phyloP scores from a whole-genome alignment of 805 yeast species.

The Kurtzmaniella cleridarum region DNA sequence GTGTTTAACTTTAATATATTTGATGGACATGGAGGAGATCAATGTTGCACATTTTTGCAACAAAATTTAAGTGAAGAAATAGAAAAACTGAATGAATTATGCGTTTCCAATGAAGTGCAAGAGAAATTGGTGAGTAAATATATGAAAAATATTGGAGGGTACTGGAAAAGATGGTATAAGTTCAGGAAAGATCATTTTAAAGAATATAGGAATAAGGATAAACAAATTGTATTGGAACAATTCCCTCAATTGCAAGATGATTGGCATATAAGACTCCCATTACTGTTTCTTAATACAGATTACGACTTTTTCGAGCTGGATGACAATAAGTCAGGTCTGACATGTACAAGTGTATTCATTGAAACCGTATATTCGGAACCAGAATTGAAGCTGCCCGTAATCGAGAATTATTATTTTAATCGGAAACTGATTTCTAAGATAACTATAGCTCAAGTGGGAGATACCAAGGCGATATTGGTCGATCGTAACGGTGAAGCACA shows the following conservation, averaged over 20 bases:
- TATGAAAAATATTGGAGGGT: conserved; percentile 61
- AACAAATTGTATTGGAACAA: conserved; percentile 9
- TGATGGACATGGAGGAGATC: conserved; percentile 93
- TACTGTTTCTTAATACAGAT: conserved; percentile 65
- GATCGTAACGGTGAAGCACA: conserved; percentile 79
- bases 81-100: conserved; percentile 39
- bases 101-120: conserved; percentile 22
- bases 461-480: conserved; percentile 80
- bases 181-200: conserved; percentile 33
- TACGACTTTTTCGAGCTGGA: conserved; percentile 44
- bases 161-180: conserved; percentile 76
- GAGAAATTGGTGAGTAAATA: conserved; percentile 49
- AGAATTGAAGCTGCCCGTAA: conserved; percentile 22
- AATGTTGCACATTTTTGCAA: conserved; percentile 60
- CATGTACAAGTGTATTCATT: conserved; percentile 62
- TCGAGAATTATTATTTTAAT: conserved; percentile 50
- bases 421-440: conserved; percentile 62
- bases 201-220: conserved; percentile 16
- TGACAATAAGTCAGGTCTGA: conserved; percentile 54
- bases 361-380: conserved; percentile 40
- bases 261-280: conserved; percentile 52
- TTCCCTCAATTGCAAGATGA: conserved; percentile 29
- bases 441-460: conserved; percentile 87
- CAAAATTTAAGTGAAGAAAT: conserved; percentile 45
- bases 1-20: conserved; percentile 68